A percentile compares a stretch with the other conserved stretches of the same genome.
Evolutionary conservation across 2,329 filamentous ascomycete genomes (phyloP).

Genomic region (Penicillium sp.): DNA sequence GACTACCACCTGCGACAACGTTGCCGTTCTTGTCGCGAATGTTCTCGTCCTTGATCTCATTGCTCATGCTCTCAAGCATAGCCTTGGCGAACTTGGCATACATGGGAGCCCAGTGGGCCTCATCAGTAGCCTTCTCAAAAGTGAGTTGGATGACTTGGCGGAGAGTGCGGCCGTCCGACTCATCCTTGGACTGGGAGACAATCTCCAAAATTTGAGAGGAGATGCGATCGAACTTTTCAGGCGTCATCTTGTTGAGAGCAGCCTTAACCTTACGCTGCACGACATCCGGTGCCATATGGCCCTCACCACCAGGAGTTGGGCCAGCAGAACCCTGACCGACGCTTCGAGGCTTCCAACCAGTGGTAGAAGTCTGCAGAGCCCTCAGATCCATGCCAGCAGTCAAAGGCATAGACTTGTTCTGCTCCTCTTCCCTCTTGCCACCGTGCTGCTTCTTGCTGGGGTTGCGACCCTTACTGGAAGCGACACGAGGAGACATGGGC

Average conservation of each 20-base stretch:
- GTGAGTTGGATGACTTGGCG: slow-evolving; percentile 98
- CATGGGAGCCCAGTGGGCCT: slow-evolving; percentile 98
- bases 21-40: slow-evolving; percentile 89
- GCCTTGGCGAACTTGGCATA: slow-evolving; percentile 98
- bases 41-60: slow-evolving; percentile 92
- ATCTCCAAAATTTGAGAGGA: slow-evolving; percentile 91
- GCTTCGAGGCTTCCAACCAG: slow-evolving; percentile 88
- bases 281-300: slow-evolving; percentile 81
- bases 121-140: slow-evolving; percentile 98
- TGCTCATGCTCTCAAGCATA: slow-evolving; percentile 94
- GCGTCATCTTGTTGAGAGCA: slow-evolving; percentile 99
- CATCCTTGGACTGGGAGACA: slow-evolving; percentile 92
- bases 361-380: slow-evolving; percentile 71
- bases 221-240: slow-evolving; percentile 97
- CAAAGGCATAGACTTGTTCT: slow-evolving; percentile 87
- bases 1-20: slow-evolving; percentile 84
- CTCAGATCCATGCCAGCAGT: slow-evolving; percentile 82
- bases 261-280: slow-evolving; percentile 99
- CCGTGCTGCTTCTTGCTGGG: slow-evolving; percentile 44
- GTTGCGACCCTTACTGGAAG: slow-evolving; percentile 48
- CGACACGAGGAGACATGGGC: slow-evolving; percentile 73
- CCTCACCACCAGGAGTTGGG: slow-evolving; percentile 55
- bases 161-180: slow-evolving; percentile 89
- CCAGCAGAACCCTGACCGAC: slow-evolving; percentile 56
- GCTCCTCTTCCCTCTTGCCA: slow-evolving; percentile 67